A percentile compares a stretch with the other conserved stretches of the same genome.
Conservation (phyloP, 2,329 filamentous ascomycete species). For the Claviceps digitariae region DNA sequence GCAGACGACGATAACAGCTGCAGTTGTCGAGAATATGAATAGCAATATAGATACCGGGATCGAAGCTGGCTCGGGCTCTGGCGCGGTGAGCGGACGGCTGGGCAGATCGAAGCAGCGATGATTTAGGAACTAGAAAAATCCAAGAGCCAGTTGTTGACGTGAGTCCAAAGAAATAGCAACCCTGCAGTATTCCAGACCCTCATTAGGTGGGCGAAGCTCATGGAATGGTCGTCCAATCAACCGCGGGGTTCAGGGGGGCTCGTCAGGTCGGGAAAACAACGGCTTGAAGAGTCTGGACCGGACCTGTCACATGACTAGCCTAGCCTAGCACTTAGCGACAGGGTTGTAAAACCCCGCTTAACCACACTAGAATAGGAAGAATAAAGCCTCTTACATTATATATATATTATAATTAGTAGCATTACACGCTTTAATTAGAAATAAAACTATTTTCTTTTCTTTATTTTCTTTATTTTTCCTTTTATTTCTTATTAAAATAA, state of each 20-base stretch:
- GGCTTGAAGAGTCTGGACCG: background rate
- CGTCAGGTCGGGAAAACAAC: constrained; percentile 10
- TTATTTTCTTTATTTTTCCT: too few species aligned
- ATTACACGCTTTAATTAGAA: too few species aligned
- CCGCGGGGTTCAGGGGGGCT: constrained; percentile 12
- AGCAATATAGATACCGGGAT: background rate
- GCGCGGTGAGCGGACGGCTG: background rate
- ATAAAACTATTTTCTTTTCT: too few species aligned
- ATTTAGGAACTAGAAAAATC: constrained; percentile 8
- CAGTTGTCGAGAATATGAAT: constrained; percentile 1
- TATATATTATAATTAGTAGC: too few species aligned
- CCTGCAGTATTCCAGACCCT: background rate
- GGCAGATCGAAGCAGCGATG: constrained; percentile 6
- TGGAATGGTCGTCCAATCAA: constrained; percentile 25
- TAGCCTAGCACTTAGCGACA: too few species aligned
- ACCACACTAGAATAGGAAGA: too few species aligned
- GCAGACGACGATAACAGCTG: background rate
- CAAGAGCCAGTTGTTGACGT: constrained; percentile 1
- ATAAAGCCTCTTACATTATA: too few species aligned
- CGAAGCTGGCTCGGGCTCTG: constrained; percentile 2
- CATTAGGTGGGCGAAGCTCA: constrained; percentile 1
- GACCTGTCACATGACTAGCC: background rate
- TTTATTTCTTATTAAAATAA: too few species aligned
- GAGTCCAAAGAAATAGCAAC: constrained; percentile 1
- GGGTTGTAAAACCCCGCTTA: too few species aligned